Evolutionary conservation across 2,329 filamentous ascomycete species (phyloP).

Genomic region (Aureobasidium sp.): DNA sequence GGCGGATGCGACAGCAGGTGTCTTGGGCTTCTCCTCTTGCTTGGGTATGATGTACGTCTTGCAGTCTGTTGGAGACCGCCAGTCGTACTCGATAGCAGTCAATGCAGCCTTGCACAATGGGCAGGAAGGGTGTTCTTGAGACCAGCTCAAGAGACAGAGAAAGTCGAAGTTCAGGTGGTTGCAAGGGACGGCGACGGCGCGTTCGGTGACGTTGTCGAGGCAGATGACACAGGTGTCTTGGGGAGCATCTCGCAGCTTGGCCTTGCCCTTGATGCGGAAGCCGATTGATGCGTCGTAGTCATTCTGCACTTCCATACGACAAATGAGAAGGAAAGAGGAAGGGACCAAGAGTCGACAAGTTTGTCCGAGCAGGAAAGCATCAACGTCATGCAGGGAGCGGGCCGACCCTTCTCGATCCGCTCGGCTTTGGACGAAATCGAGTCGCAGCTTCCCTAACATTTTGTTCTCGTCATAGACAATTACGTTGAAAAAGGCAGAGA

Average conservation of each 20-base stretch:
- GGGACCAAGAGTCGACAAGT: neutral
- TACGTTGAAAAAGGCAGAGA: too few species aligned
- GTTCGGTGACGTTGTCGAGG: conserved; percentile 66
- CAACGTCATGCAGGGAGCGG: conserved; percentile 12
- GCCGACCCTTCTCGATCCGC: neutral
- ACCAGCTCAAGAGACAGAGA: conserved; percentile 74
- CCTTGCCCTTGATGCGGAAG: conserved; percentile 25
- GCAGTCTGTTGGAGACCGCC: conserved; percentile 45
- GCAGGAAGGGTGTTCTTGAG: conserved; percentile 64
- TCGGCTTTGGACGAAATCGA: neutral
- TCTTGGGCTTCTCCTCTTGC: conserved; percentile 15
- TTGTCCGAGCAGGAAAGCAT: neutral
- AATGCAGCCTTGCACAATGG: conserved; percentile 63
- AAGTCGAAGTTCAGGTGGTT: conserved; percentile 79
- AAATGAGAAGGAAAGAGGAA: neutral
- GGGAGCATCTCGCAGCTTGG: conserved; percentile 6
- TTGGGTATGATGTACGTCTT: conserved; percentile 52
- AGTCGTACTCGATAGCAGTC: conserved; percentile 59
- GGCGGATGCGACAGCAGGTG: neutral
- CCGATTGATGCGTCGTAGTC: conserved; percentile 18
- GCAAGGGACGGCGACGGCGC: conserved; percentile 68
- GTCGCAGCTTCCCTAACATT: conserved; percentile 12
- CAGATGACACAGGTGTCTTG: conserved; percentile 74
- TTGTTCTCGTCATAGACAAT: conserved; percentile 13
- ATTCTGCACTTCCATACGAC: conserved; percentile 10